phyloP scores from a whole-genome alignment of 148 eudicot species.

The Fallopia convolvulus region DNA sequence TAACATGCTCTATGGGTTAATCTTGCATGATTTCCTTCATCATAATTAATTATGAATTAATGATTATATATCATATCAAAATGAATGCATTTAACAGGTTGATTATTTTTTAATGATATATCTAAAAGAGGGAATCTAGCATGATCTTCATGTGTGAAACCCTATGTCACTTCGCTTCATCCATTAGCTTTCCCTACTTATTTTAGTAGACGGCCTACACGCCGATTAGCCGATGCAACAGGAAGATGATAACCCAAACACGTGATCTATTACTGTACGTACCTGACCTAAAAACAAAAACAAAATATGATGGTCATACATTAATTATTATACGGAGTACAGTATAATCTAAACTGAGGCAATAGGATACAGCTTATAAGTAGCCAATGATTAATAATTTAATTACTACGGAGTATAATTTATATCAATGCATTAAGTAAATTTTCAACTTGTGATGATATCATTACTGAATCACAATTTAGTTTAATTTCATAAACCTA shows the following conservation, averaged over 20 bases:
- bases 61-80: background rate
- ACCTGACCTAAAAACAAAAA: too few species aligned
- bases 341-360: too few species aligned
- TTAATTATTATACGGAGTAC: background rate
- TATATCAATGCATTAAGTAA: background rate
- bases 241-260: background rate
- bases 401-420: too few species aligned
- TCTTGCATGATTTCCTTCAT: background rate
- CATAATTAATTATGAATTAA: background rate
- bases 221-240: constrained; percentile 6
- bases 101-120: background rate
- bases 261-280: background rate
- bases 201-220: background rate
- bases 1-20: too few species aligned
- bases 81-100: background rate
- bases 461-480: too few species aligned
- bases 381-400: background rate
- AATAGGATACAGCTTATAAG: background rate
- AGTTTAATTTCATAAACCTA: too few species aligned
- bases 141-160: background rate
- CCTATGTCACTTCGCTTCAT: constrained; percentile 7
- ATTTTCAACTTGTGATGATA: too few species aligned
- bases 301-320: background rate
- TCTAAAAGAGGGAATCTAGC: background rate
- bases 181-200: background rate